Conservation (phyloP, 768 basidiomycete genomes). For the Astraeus odoratus region DNA sequence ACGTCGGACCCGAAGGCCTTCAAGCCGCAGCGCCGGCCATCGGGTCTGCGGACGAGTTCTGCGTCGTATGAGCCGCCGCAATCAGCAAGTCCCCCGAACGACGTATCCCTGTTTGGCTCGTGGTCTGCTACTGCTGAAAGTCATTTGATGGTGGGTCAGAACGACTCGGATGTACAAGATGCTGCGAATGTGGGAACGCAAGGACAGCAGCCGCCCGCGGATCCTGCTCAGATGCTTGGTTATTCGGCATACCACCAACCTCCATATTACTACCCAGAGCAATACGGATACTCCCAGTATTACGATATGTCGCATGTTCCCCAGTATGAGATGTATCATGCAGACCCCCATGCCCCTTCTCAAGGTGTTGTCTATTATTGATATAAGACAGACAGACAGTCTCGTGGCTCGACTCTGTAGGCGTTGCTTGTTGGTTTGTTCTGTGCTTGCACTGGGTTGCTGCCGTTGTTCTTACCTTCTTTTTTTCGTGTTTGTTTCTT, state of each 20-base stretch:
- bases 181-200: constrained; percentile 10
- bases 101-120: constrained; percentile 7
- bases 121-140: constrained; percentile 5
- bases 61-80: constrained; percentile 43
- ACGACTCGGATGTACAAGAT: constrained; percentile 9
- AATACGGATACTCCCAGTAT: constrained; percentile 60
- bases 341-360: constrained; percentile 41
- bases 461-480: too few species aligned
- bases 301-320: constrained; percentile 60
- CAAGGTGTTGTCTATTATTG: constrained; percentile 55
- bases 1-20: constrained; percentile 19
- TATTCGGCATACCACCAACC: constrained; percentile 48
- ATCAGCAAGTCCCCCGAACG: constrained; percentile 20
- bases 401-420: too few species aligned
- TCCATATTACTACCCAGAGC: constrained; percentile 66
- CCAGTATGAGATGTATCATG: constrained; percentile 62
- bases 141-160: constrained; percentile 11
- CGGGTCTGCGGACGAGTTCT: constrained; percentile 44
- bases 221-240: constrained; percentile 39
- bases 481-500: too few species aligned
- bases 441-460: too few species aligned
- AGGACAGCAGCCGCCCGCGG: constrained; percentile 21
- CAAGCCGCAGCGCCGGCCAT: constrained; percentile 26
- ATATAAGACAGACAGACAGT: too few species aligned
- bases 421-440: too few species aligned